These are phyloP conservation scores for Anastatica hierochuntica DNA, from an alignment of 345 rosid genomes.

Conservation along the genomic window DNA sequence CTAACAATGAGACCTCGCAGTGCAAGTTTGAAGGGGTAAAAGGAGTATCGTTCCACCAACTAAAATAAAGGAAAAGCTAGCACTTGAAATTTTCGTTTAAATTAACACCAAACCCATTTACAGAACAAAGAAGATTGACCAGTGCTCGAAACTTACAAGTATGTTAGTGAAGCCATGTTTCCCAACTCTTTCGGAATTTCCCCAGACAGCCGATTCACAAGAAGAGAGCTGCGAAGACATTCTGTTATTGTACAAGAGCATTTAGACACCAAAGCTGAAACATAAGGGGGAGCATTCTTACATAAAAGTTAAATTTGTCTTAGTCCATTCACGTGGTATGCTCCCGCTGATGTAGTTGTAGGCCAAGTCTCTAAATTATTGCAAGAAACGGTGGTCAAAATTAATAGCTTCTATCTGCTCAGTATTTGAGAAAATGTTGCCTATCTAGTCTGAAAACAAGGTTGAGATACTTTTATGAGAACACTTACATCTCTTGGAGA, in stretches of 20 bases:
- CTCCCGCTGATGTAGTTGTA: constrained; percentile 48
- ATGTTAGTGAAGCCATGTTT: constrained; percentile 33
- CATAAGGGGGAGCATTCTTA: constrained; percentile 22
- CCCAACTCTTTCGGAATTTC: constrained; percentile 41
- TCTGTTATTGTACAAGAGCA: constrained; percentile 8
- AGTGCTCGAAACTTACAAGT: constrained; percentile 33
- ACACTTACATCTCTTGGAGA: constrained; percentile 40
- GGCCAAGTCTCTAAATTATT: constrained; percentile 35
- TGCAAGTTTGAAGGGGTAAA: background rate
- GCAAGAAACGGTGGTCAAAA: constrained; percentile 6
- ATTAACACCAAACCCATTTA: constrained; percentile 2
- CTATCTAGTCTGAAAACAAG: background rate
- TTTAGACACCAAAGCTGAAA: background rate
- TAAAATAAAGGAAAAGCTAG: no score
- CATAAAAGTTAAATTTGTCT: constrained; percentile 37
- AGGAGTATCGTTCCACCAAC: no score
- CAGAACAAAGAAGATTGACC: constrained; percentile 5
- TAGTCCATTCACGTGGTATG: constrained; percentile 49
- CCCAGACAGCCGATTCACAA: constrained; percentile 47
- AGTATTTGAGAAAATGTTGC: no score
- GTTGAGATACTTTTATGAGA: background rate
- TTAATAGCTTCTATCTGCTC: background rate
- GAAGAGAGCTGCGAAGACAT: constrained; percentile 36
- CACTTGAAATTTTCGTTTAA: no score
- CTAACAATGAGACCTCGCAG: no score